Evolutionary conservation across 2,329 filamentous ascomycete genomes (phyloP).

Genomic region (Venturia effusa): DNA sequence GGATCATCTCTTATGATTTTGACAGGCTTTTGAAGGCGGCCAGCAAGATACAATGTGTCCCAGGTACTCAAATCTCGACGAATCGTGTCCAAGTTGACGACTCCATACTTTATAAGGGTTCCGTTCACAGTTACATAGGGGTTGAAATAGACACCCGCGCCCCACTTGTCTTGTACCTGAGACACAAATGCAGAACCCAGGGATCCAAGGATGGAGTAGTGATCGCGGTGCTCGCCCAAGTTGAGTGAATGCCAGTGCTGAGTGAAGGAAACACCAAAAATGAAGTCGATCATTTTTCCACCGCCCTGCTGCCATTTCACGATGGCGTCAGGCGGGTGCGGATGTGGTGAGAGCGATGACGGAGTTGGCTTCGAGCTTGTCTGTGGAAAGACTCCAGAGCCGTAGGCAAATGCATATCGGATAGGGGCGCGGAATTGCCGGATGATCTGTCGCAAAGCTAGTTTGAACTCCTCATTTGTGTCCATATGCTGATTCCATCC

Average conservation of each 20-base stretch:
- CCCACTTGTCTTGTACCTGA: constrained; percentile 74
- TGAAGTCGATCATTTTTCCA: constrained; percentile 97
- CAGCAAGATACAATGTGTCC: constrained; percentile 94
- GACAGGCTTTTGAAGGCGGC: constrained; percentile 90
- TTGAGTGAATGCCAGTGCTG: constrained; percentile 98
- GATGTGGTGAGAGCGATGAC: constrained; percentile 54
- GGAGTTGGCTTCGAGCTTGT: constrained; percentile 34
- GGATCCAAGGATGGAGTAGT: constrained; percentile 79
- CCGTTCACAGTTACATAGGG: constrained; percentile 91
- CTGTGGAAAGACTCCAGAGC: constrained; percentile 92
- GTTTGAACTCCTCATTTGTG: constrained; percentile 92
- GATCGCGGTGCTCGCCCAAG: constrained; percentile 73
- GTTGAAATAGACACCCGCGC: constrained; percentile 95
- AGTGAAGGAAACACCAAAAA: constrained; percentile 87
- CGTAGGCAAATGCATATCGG: constrained; percentile 93
- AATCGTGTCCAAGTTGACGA: constrained; percentile 86
- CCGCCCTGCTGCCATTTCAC: constrained; percentile 75
- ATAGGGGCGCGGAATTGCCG: constrained; percentile 91
- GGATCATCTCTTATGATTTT: constrained; percentile 95
- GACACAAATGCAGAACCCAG: constrained; percentile 80
- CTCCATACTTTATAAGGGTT: constrained; percentile 93
- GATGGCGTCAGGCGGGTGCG: constrained; percentile 70
- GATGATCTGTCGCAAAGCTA: constrained; percentile 73
- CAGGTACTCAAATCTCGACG: constrained; percentile 79
- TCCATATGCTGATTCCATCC: constrained; percentile 94